Evolutionary conservation across 2,329 filamentous ascomycete species (phyloP).

Genomic region (Pseudocercospora vitis): DNA sequence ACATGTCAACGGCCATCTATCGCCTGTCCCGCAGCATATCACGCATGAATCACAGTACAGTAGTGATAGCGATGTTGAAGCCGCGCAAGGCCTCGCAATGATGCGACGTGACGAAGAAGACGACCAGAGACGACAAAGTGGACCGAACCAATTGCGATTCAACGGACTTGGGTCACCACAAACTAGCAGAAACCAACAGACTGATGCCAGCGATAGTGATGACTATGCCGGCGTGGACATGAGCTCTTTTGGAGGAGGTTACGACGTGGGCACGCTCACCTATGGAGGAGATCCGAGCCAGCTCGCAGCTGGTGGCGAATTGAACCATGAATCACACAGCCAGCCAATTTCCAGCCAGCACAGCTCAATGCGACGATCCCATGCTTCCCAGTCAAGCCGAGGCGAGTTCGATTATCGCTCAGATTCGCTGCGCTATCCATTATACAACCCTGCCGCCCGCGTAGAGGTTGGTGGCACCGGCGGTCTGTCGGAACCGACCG

Average conservation of each 20-base stretch:
- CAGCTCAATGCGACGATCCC: constrained; percentile 48
- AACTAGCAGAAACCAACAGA: constrained; percentile 40
- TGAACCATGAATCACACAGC: constrained; percentile 37
- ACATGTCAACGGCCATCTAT: constrained; percentile 47
- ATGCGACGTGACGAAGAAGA: constrained; percentile 79
- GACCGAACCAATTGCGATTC: constrained; percentile 53
- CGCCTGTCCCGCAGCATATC: constrained; percentile 47
- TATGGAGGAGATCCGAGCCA: constrained; percentile 57
- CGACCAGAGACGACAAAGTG: constrained; percentile 59
- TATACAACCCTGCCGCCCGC: constrained; percentile 60
- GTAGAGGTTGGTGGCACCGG: constrained; percentile 91
- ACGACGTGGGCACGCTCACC: constrained; percentile 59
- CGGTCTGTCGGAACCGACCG: constrained; percentile 73
- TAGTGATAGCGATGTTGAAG: constrained; percentile 86
- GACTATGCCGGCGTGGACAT: constrained; percentile 68
- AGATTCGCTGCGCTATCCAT: constrained; percentile 57
- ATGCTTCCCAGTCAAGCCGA: constrained; percentile 43
- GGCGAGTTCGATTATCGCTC: constrained; percentile 46
- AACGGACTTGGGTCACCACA: constrained; percentile 47
- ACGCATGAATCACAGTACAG: constrained; percentile 51
- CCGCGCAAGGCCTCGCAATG: constrained; percentile 77
- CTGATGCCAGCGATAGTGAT: constrained; percentile 67
- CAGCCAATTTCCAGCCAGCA: constrained; percentile 45
- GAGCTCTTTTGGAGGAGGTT: constrained; percentile 72
- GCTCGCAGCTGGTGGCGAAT: constrained; percentile 39